Percentiles rank a stretch among this genome's conserved stretches.
Evolutionary conservation across 805 yeast genomes (phyloP).

Genomic region (Barnettozyma botsteinii): DNA sequence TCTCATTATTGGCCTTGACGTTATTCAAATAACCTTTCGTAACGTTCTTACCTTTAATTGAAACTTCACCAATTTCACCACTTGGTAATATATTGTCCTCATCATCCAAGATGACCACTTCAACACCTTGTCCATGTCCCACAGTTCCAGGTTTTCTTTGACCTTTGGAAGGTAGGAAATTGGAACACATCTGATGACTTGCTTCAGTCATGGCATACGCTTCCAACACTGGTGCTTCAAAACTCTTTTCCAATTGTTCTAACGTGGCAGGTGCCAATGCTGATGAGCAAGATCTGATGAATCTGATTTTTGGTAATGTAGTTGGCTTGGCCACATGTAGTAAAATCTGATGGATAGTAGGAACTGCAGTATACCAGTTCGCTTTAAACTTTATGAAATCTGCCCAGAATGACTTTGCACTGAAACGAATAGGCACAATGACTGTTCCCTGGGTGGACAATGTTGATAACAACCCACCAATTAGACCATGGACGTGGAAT

Average conservation of each 20-base stretch:
- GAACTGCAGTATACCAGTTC: slow-evolving; percentile 74
- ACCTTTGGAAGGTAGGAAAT: slow-evolving; percentile 61
- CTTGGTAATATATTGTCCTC: slow-evolving; percentile 39
- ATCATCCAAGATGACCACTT: slow-evolving; percentile 50
- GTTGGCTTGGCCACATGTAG: slow-evolving; percentile 46
- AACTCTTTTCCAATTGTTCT: slow-evolving; percentile 47
- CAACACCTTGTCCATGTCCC: slow-evolving; percentile 67
- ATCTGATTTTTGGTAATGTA: slow-evolving; percentile 50
- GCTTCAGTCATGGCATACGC: slow-evolving; percentile 83
- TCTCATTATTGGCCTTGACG: slow-evolving; percentile 61
- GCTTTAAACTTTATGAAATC: slow-evolving; percentile 47
- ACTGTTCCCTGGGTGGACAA: slow-evolving; percentile 54
- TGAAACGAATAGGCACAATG: slow-evolving; percentile 56
- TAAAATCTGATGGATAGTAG: slow-evolving; percentile 67
- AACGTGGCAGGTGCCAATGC: slow-evolving; percentile 64
- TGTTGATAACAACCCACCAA: slow-evolving; percentile 60
- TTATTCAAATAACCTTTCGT: slow-evolving; percentile 70
- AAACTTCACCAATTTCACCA: slow-evolving; percentile 64
- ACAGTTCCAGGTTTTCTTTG: slow-evolving; percentile 66
- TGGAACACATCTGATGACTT: slow-evolving; percentile 75
- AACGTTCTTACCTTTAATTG: slow-evolving; percentile 61
- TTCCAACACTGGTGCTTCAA: slow-evolving; percentile 65
- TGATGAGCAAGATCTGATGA: slow-evolving; percentile 68
- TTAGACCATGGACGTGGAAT: slow-evolving; percentile 71
- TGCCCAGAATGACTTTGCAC: slow-evolving; percentile 56